Evolutionary conservation across 2,329 filamentous ascomycete species (phyloP), one percentile per base, ranked within the genome.

Genomic region (Annulohypoxylon truncatum): DNA sequence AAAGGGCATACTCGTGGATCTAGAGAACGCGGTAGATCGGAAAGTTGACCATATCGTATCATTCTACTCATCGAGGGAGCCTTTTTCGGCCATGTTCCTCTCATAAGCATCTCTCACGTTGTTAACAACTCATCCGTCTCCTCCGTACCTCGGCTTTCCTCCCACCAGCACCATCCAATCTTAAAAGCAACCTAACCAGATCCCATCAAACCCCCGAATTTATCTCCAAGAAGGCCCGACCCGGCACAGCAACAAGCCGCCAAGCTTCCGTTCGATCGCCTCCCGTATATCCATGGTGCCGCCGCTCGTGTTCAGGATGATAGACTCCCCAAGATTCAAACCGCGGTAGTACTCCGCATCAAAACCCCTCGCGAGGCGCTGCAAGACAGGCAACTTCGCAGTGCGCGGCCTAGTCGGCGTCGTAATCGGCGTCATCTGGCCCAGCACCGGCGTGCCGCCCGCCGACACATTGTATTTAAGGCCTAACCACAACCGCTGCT

Each of bases 391-490:
- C 22, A 90, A 83, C 53, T 88, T 84, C 67, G 93, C 83, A 72
- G 85, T 91, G 77, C 96, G 86, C 72, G 88, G 80, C 70, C 93
- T 85, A 74, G 87, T 94, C 8, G 93, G 91, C 79, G 90, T 95
- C 75, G 87, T 91, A 65, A 97, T 83, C 75, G 91, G 78, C 51
- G 80, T 78, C 74, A 95, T 85, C 69, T 87, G 85, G 67, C 83
- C 84, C 71, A 97, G 81, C 20, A 97, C 93, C 4, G 94, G 93
- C 78, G 90, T 84, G 76, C 91, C 91, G 72, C 94, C 89, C 87
- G 88, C 92, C 85, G 90, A 91, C 71, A 94, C 88, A 87, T 89
- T 92, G 85, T 97, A 97, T 82, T 97, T 97, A 74, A 97, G 82
- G 0, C 93, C 93, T 10, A 97, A 80, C 94, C 94, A 97, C 71